Base-by-base conservation (phyloP, 345 rosid genomes). In the Corymbia maculata region DNA sequence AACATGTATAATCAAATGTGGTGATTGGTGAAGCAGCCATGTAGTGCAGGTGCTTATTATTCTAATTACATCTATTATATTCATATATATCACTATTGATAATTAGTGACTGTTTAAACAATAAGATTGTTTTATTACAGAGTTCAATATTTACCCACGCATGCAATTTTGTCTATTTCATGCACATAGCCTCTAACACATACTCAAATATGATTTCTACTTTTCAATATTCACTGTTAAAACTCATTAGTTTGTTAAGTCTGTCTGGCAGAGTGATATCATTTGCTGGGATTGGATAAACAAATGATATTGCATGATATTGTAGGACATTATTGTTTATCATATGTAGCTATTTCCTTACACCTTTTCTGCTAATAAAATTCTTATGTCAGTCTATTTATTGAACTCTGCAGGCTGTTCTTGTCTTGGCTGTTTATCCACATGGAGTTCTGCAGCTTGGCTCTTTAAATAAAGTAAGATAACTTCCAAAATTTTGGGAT, bases 371-470 rank as follows among this genome's bases (percentile, higher is more conserved):
- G 85, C 91, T 86, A n/a, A 42, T 75, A 42, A 75, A 75, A 75
- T 75, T 75, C 82, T 36, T 19, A 75, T 75, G 82, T 75, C 82
- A 42, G 82, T 75, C 82, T 75, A 9, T 75, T 26, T 8, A 13
- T 75, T 75, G 49, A 75, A 75, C 75, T 88, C 52, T 87, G 89
- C 93, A 96, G 99, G 95, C 98, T 88, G 92, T 95, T 90, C 94
- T 92, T 88, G 95, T 95, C 79, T 93, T 95, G 57, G 94, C 98
- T 90, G 96, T 95, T 89, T 94, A 92, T 91, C 94, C 97, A 17
- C 92, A 91, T 92, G 99, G 98, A 91, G 98, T 97, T 89, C 93
- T 96, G 86, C 99, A 97, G 92, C 96, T 97, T 89, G 99, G 98
- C 89, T 96, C 98, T 85, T 91, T 93, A 86, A 90, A 87, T 89